phyloP scores from a whole-genome alignment of 768 basidiomycete genomes.

The Termitomyces eurrhizus region DNA sequence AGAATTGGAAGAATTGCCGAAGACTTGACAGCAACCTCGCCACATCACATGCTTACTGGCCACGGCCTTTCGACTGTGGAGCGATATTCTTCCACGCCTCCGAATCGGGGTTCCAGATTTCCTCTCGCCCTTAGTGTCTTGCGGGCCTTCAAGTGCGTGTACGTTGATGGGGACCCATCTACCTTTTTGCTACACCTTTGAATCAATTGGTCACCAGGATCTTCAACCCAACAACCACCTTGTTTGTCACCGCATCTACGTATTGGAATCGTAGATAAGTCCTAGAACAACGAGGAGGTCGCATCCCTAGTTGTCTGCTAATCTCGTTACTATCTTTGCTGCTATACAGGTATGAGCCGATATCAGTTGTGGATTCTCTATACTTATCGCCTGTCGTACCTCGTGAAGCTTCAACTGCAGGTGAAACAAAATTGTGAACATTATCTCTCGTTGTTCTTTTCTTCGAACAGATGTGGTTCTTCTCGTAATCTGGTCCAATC shows the following conservation, averaged over 20 bases:
- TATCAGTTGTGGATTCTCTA: not conserved
- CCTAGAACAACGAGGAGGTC: slow-evolving; percentile 3
- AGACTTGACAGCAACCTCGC: slow-evolving; percentile 5
- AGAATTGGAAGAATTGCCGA: not conserved
- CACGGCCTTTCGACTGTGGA: slow-evolving; percentile 5
- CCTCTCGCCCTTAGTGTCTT: too few relatives aligned
- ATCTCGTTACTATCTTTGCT: not conserved
- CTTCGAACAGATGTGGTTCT: not conserved
- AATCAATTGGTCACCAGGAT: not conserved
- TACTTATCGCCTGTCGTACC: not conserved
- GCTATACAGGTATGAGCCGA: not conserved
- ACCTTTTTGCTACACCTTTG: not conserved
- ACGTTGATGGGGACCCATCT: not conserved
- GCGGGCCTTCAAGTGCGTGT: too few relatives aligned
- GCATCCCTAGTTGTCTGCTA: not conserved
- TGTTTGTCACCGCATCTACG: not conserved
- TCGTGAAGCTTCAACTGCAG: not conserved
- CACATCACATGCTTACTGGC: slow-evolving; percentile 9
- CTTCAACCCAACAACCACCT: not conserved
- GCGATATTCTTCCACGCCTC: not conserved
- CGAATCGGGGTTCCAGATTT: slow-evolving; percentile 1
- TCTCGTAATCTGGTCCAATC: not conserved
- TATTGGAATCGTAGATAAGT: too few relatives aligned
- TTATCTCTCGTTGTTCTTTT: not conserved
- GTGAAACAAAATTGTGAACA: not conserved